Percentiles rank a stretch among this genome's conserved stretches.
These are phyloP conservation scores for Penicillium sp. DNA, from an alignment of 2,329 filamentous ascomycete species.

Conservation along the genomic window DNA sequence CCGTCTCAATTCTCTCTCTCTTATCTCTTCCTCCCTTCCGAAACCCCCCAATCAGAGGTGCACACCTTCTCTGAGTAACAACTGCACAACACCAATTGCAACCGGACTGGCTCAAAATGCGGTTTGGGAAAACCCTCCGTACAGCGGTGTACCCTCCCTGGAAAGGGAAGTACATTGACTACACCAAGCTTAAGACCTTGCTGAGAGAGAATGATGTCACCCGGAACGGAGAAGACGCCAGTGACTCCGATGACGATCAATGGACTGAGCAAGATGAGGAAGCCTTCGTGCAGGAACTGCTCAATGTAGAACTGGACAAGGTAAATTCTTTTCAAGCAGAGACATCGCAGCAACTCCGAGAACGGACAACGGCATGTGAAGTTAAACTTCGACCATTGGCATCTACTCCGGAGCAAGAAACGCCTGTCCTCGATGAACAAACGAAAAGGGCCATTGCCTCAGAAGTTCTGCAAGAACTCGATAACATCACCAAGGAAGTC, in stretches of 20 bases:
- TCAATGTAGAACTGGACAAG: constrained; percentile 93
- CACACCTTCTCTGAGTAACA: constrained; percentile 9
- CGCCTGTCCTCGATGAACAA: constrained; percentile 43
- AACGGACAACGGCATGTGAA: constrained; percentile 72
- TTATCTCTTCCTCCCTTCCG: not conserved
- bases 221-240: constrained; percentile 39
- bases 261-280: constrained; percentile 97
- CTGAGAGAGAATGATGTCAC: constrained; percentile 71
- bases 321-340: constrained; percentile 85
- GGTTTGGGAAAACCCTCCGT: constrained; percentile 86
- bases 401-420: constrained; percentile 36
- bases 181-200: constrained; percentile 85
- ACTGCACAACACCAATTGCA: constrained; percentile 17
- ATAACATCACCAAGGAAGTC: constrained; percentile 83
- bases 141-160: constrained; percentile 80
- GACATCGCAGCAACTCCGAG: constrained; percentile 76
- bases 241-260: constrained; percentile 56
- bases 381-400: constrained; percentile 62
- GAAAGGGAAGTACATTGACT: constrained; percentile 94
- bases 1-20: not conserved
- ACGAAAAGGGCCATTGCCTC: constrained; percentile 56
- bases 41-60: constrained; percentile 3
- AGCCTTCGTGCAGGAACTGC: constrained; percentile 88
- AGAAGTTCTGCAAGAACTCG: constrained; percentile 75
- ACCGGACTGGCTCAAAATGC: constrained; percentile 60